These are phyloP conservation scores for Cairneyella variabilis DNA, from an alignment of 495 filamentous ascomycete species.

Conservation along the genomic window DNA sequence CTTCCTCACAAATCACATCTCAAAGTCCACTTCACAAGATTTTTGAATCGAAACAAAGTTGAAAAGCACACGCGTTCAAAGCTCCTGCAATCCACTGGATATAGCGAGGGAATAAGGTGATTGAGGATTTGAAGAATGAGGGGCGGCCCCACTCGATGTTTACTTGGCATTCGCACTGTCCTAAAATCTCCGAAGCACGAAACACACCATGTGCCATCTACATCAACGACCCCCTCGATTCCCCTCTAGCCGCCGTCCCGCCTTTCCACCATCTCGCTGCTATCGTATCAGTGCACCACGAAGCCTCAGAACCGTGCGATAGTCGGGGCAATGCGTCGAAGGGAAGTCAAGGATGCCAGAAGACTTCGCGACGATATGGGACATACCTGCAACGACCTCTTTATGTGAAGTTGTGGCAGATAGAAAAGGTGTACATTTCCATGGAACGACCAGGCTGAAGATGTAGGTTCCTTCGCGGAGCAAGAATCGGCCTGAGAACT, in stretches of 20 bases:
- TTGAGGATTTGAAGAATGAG: background rate
- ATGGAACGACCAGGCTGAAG: no score
- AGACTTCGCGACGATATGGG: constrained; percentile 11
- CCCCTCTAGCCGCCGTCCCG: background rate
- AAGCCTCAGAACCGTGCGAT: background rate
- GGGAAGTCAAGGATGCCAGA: background rate
- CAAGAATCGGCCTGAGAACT: no score
- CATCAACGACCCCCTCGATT: background rate
- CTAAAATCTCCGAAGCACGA: background rate
- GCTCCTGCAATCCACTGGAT: background rate
- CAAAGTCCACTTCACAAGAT: background rate
- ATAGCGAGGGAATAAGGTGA: background rate
- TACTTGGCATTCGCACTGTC: constrained; percentile 8
- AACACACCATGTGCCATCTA: constrained; percentile 9
- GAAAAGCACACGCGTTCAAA: background rate
- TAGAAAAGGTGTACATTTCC: no score
- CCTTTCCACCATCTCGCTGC: no score
- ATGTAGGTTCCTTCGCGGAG: no score
- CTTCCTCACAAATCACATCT: no score
- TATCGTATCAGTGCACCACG: background rate
- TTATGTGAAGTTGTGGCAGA: no score
- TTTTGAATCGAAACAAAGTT: background rate
- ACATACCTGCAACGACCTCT: no score
- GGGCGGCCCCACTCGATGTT: background rate
- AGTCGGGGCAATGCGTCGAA: no score